A percentile compares a stretch with the other conserved stretches of the same genome.
Evolutionary conservation across 2,329 filamentous ascomycete species (phyloP).

Genomic region (Ciborinia camelliae): DNA sequence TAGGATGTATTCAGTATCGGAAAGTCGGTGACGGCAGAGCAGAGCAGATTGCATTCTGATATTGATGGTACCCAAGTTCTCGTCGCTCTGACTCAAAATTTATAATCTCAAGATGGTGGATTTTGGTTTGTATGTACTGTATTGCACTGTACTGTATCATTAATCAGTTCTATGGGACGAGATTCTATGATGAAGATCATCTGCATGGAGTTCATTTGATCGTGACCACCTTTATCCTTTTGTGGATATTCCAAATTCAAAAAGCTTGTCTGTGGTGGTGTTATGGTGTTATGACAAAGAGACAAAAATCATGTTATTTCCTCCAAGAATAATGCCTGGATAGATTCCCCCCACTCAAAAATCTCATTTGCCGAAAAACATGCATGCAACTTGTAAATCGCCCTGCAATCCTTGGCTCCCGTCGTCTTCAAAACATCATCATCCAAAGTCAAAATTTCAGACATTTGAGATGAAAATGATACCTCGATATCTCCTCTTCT

Average conservation of each 20-base stretch:
- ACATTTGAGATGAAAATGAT: not conserved
- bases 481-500: not conserved
- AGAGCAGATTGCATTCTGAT: not conserved
- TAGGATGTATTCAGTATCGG: not conserved
- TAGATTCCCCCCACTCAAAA: slow-evolving; percentile 1
- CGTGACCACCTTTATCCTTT: not conserved
- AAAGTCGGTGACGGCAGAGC: not conserved
- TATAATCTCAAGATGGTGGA: too few relatives aligned
- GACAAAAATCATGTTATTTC: not conserved
- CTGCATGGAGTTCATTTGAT: not conserved
- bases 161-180: not conserved
- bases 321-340: not conserved
- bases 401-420: slow-evolving; percentile 8
- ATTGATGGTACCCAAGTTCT: not conserved
- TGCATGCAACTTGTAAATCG: slow-evolving; percentile 13
- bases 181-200: not conserved
- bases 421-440: slow-evolving; percentile 8
- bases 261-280: slow-evolving; percentile 9
- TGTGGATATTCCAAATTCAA: not conserved
- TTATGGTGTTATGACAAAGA: too few relatives aligned
- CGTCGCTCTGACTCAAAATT: not conserved
- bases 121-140: not conserved
- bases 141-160: not conserved
- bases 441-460: not conserved
- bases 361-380: slow-evolving; percentile 16